Evolutionary conservation across 306 rosid genomes (phyloP).

Genomic region (Lathyrus sativus): DNA sequence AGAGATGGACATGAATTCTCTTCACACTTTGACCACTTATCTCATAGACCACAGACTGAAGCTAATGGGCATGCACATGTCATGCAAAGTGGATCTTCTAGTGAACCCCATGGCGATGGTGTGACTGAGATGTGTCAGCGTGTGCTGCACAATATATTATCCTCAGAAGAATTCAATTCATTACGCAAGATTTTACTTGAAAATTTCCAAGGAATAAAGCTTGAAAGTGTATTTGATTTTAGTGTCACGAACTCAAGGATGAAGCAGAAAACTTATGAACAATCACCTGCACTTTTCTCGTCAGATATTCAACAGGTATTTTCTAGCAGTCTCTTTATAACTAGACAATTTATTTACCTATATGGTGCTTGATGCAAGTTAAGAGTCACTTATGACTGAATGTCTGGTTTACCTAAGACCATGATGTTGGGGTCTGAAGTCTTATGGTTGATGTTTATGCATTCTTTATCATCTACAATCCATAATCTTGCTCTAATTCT

Average conservation of each 20-base stretch:
- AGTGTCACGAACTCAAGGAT: slow-evolving; percentile 69
- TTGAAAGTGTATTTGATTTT: slow-evolving; percentile 68
- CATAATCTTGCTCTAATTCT: too few species aligned
- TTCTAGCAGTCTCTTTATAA: slow-evolving; percentile 17
- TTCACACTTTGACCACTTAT: slow-evolving; percentile 37
- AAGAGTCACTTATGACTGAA: slow-evolving; percentile 13
- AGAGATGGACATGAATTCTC: slow-evolving; percentile 45
- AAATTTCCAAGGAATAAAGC: slow-evolving; percentile 74
- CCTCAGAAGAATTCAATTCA: slow-evolving; percentile 71
- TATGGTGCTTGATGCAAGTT: slow-evolving; percentile 14
- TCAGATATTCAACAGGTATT: slow-evolving; percentile 85
- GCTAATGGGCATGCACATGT: slow-evolving; percentile 48
- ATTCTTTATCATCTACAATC: too few species aligned
- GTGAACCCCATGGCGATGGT: slow-evolving; percentile 44
- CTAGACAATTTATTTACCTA: slow-evolving; percentile 18
- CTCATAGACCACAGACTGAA: slow-evolving; percentile 51
- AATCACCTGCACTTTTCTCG: slow-evolving; percentile 72
- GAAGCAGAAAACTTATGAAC: slow-evolving; percentile 72
- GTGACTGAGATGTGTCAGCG: slow-evolving; percentile 57
- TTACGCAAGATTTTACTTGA: slow-evolving; percentile 65
- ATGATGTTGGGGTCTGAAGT: slow-evolving; percentile 13
- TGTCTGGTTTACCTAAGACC: slow-evolving; percentile 16
- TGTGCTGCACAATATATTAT: slow-evolving; percentile 56
- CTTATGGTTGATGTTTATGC: not conserved
- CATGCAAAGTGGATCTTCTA: slow-evolving; percentile 51